Conservation (phyloP, 2,329 filamentous ascomycete species). For the Sclerotinia subarctica region DNA sequence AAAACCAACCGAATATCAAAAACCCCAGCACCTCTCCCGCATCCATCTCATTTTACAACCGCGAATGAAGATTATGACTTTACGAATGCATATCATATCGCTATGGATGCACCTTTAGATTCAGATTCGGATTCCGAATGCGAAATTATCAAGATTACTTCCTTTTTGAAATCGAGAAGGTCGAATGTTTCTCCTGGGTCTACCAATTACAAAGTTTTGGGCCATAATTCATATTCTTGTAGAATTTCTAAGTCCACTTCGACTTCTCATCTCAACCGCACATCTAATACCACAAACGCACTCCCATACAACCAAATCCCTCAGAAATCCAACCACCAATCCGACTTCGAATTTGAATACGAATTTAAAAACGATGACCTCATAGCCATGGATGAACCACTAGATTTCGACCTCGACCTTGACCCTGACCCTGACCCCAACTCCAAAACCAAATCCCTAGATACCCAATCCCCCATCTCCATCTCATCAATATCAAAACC, state of each 20-base stretch:
- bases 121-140: background rate
- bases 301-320: background rate
- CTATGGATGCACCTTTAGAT: background rate
- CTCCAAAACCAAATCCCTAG: too few species aligned
- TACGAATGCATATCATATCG: background rate
- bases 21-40: background rate
- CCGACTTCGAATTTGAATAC: background rate
- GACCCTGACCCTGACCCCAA: background rate
- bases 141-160: background rate
- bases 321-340: background rate
- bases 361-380: background rate
- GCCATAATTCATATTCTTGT: too few species aligned
- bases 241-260: background rate
- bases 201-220: background rate
- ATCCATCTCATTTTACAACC: too few species aligned
- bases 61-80: background rate
- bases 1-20: background rate
- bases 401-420: background rate
- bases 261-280: background rate
- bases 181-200: too few species aligned
- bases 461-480: too few species aligned
- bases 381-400: constrained; percentile 6
- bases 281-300: background rate
- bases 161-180: background rate
- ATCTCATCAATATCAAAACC: background rate